Evolutionary conservation across 768 basidiomycete species (phyloP), one percentile per base, ranked within the genome.

Genomic region (Steccherinum ochraceum): DNA sequence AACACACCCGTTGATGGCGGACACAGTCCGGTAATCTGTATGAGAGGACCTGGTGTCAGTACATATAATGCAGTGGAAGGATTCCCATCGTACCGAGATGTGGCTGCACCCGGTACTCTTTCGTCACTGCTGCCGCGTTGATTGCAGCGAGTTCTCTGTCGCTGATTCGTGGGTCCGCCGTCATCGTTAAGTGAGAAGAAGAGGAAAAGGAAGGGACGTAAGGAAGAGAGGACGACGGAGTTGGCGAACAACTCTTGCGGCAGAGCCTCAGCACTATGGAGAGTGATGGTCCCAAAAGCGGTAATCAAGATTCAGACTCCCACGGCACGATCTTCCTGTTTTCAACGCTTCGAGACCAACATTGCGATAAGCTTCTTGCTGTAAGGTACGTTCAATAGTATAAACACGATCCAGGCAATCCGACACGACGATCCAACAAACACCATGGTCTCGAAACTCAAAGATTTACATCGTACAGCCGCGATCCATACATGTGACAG

Each of bases 21-120:
- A 93, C 47, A 99, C 96, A n/a, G 94, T 97, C 56, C 92, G 81
- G 72, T 97, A 97, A 70, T 97, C 93, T 94, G 30, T 35, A 64
- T 23, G 58, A 43, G 46, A 46, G 59, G 52, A 40, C 45, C 49
- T 24, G 46, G 48, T 25, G 40, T 42, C 46, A 43, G 40, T 30
- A 35, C 30, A 7, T 35, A 7, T 7, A 7, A 35, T 16, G 16
- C 16, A 16, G 16, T 42, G 46, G 19, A 25, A 40, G 44, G 20
- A 30, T 35, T 35, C 43, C 40, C 49, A 47, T n/a, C 62, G 52
- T 65, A 92, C 91, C 91, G 57, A 94, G 76, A 70, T 91, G 89
- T 52, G 92, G 92, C 60, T 93, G 78, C 56, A 93, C 89, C 59
- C 80, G 83, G 72, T 89, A 93, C 70, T 92, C 85, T 63, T 78